Evolutionary conservation across 208 protist species (phyloP).

Genomic region (Borovskyia barvae): DNA sequence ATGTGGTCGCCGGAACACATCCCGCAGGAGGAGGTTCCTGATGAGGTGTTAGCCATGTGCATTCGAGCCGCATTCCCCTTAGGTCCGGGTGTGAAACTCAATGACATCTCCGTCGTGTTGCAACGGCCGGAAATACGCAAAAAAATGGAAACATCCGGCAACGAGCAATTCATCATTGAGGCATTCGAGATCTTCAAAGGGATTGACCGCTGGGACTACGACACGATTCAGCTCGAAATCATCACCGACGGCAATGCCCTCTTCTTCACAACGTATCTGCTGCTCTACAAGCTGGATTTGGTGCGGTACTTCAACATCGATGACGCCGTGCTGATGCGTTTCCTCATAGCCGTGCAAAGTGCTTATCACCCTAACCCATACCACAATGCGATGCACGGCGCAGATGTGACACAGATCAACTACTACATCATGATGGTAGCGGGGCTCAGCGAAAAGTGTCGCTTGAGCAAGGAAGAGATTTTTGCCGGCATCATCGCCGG

Average conservation of each 20-base stretch:
- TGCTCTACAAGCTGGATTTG: slow-evolving; percentile 89
- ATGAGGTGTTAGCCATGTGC: slow-evolving; percentile 54
- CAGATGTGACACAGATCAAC: slow-evolving; percentile 92
- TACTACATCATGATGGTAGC: slow-evolving; percentile 91
- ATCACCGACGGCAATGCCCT: slow-evolving; percentile 87
- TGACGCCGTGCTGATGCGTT: slow-evolving; percentile 76
- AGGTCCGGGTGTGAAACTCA: slow-evolving; percentile 28
- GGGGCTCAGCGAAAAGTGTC: slow-evolving; percentile 62
- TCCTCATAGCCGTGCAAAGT: slow-evolving; percentile 80
- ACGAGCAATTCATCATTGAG: slow-evolving; percentile 53
- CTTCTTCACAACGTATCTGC: slow-evolving; percentile 82
- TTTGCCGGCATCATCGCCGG: slow-evolving; percentile 89
- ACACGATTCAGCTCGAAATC: slow-evolving; percentile 84
- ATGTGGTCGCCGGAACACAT: slow-evolving; percentile 59
- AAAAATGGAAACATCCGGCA: slow-evolving; percentile 43
- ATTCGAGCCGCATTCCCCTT: slow-evolving; percentile 78
- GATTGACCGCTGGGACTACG: slow-evolving; percentile 88
- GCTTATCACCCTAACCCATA: slow-evolving; percentile 92
- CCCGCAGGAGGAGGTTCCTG: slow-evolving; percentile 68
- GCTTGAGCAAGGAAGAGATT: slow-evolving; percentile 86
- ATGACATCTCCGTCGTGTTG: slow-evolving; percentile 53
- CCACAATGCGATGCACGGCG: slow-evolving; percentile 92
- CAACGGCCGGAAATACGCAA: slow-evolving; percentile 53
- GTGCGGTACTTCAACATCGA: slow-evolving; percentile 83
- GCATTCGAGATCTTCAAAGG: slow-evolving; percentile 83